These are phyloP conservation scores for Albophoma yamanashiensis DNA, from an alignment of 2,329 filamentous ascomycete genomes.

Conservation along the genomic window DNA sequence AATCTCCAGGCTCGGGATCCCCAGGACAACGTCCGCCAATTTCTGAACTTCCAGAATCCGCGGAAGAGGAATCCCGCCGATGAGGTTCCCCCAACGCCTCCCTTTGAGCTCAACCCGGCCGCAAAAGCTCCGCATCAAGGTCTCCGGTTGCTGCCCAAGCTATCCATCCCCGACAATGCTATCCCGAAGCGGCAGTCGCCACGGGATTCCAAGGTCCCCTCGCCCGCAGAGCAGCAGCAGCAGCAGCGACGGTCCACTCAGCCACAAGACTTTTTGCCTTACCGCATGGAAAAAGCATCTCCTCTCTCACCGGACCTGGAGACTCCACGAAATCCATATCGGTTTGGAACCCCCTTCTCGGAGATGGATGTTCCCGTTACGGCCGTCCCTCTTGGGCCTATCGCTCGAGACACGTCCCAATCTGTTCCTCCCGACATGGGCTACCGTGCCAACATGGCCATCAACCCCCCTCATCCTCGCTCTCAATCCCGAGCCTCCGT, in stretches of 20 bases:
- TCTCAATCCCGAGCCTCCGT: slow-evolving; percentile 44
- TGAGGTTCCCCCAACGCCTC: slow-evolving; percentile 58
- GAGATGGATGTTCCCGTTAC: slow-evolving; percentile 84
- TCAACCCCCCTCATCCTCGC: slow-evolving; percentile 25
- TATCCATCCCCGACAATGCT: slow-evolving; percentile 42
- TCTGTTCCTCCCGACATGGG: slow-evolving; percentile 93
- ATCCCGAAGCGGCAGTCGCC: slow-evolving; percentile 16
- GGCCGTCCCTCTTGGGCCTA: slow-evolving; percentile 56
- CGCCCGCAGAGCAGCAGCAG: slow-evolving; percentile 12
- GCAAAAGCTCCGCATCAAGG: slow-evolving; percentile 38
- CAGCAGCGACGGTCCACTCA: slow-evolving; percentile 14
- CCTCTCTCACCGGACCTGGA: slow-evolving; percentile 45
- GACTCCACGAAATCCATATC: slow-evolving; percentile 52
- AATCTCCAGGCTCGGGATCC: slow-evolving; percentile 64
- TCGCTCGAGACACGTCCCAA: slow-evolving; percentile 71
- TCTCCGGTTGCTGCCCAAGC: slow-evolving; percentile 49
- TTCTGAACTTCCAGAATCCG: slow-evolving; percentile 82
- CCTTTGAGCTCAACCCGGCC: slow-evolving; percentile 51
- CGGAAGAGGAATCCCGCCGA: slow-evolving; percentile 36
- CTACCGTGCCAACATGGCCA: slow-evolving; percentile 43
- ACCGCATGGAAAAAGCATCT: slow-evolving; percentile 40
- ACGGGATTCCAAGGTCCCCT: slow-evolving; percentile 17
- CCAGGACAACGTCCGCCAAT: slow-evolving; percentile 88
- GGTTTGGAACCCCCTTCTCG: slow-evolving; percentile 78
- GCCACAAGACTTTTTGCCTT: slow-evolving; percentile 30